Evolutionary conservation across 768 basidiomycete genomes (phyloP).

Genomic region (Botryobasidium botryosum): DNA sequence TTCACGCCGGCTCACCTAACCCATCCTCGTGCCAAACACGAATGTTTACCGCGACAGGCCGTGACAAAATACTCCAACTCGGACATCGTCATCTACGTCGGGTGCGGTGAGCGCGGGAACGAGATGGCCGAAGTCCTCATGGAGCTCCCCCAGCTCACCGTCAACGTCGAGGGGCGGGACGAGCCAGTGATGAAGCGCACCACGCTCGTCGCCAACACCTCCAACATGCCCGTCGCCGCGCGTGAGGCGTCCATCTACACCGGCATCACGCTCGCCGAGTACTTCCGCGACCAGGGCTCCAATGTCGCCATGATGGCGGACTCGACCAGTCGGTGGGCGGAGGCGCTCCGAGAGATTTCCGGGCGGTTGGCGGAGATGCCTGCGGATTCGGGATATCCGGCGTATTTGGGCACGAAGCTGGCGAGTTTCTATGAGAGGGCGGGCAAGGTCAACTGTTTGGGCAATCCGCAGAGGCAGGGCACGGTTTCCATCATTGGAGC

Average conservation of each 20-base stretch:
- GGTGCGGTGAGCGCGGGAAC: conserved; percentile 97
- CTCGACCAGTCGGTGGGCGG: conserved; percentile 97
- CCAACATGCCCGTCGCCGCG: conserved; percentile 99
- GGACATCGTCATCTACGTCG: conserved; percentile 98
- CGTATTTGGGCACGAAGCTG: conserved; percentile 87
- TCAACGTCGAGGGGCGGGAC: conserved; percentile 77
- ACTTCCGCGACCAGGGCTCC: conserved; percentile 97
- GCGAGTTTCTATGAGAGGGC: conserved; percentile 98
- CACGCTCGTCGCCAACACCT: conserved; percentile 95
- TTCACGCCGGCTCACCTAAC: too few species aligned
- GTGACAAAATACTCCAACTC: conserved; percentile 98
- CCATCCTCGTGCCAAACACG: conserved; percentile 14
- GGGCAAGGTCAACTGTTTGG: conserved; percentile 85
- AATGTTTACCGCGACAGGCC: conserved; percentile 27
- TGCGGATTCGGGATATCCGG: conserved; percentile 97
- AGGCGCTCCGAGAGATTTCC: conserved; percentile 96
- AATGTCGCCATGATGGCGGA: conserved; percentile 99
- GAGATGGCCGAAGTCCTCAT: conserved; percentile 93
- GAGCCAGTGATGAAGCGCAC: conserved; percentile 99
- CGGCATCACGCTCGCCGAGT: conserved; percentile 96
- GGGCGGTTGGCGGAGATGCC: conserved; percentile 99
- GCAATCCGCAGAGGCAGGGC: conserved; percentile 73
- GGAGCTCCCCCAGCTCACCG: conserved; percentile 83
- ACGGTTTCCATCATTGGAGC: conserved; percentile 98
- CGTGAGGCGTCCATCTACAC: conserved; percentile 99